Evolutionary conservation across 2,329 filamentous ascomycete species (phyloP), one percentile per base, ranked within the genome.

Genomic region (Aspergillus sp.): DNA sequence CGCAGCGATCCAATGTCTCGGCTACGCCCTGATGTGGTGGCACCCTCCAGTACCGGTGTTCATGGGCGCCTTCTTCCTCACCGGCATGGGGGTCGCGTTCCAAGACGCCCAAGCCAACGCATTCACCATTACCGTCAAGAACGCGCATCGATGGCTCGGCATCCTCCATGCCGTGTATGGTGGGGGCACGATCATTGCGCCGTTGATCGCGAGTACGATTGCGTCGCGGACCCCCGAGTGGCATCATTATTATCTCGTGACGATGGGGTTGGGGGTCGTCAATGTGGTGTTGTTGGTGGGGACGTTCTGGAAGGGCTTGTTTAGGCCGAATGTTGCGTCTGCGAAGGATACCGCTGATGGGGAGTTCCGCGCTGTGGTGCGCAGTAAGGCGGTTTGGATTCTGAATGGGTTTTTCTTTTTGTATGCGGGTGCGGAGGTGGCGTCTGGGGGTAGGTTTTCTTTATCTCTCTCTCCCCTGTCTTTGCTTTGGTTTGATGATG

Each of bases 321-420:
- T 69, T 52, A 54, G 51, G 39, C 67, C 67, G 20, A 69, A 69
- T 56, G 59, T 58, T 18, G 32, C 32, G 18, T 63, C 59, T 24
- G 60, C 65, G 1, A 67, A 69, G 45, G 63, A 63, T 4, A 62
- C 63, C 2, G 65, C 67, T 4, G 63, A 52, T 14, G 56, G 59
- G 11, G 64, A 69, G 54, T 46, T 69, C 45, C 61, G 57, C 18
- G 65, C 63, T 6, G 67, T 64, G 3, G 36, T 69, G 10, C 32
- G 58, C 2, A 65, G 64, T 52, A 60, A 56, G 45, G 51, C 62
- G 7, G 63, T 69, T 14, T 69, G 67, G 67, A 63, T 67, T 36
- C 56, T 69, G 32, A 67, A 67, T 32, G 63, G 63, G 14, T 69
- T 69, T 36, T 69, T 67, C 57, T 67, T 69, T 49, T 60, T 69